These are phyloP conservation scores for Boletus speciosus DNA, from an alignment of 768 basidiomycete species.

Conservation along the genomic window DNA sequence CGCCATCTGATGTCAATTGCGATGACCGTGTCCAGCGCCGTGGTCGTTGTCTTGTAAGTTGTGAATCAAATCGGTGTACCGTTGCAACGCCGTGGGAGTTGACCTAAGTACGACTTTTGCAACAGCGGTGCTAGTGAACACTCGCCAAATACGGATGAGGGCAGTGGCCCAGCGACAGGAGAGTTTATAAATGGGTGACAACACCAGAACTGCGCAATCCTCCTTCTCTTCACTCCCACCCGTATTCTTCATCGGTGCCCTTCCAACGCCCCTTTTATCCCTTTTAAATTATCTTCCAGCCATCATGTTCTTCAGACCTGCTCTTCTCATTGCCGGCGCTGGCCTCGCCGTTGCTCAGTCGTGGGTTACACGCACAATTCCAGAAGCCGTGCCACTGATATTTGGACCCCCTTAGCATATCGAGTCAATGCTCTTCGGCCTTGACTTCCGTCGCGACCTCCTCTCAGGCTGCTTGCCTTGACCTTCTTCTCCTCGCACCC, in stretches of 20 bases:
- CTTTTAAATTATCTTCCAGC: background rate
- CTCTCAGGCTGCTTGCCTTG: slow-evolving; percentile 38
- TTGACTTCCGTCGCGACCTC: slow-evolving; percentile 42
- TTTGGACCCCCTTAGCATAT: slow-evolving; percentile 1
- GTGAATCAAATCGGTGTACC: too few relatives aligned
- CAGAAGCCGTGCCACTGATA: background rate
- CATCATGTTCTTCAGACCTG: slow-evolving; percentile 26
- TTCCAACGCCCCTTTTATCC: background rate
- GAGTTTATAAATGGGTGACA: slow-evolving; percentile 15
- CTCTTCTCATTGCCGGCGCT: slow-evolving; percentile 31
- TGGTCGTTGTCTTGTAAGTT: too few relatives aligned
- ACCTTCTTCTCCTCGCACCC: slow-evolving; percentile 32
- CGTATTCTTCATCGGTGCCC: background rate
- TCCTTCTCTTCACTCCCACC: background rate
- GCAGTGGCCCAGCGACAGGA: background rate
- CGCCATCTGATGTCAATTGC: too few relatives aligned
- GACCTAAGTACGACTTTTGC: background rate
- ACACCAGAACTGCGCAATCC: slow-evolving; percentile 8
- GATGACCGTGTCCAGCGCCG: too few relatives aligned
- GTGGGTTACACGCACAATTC: slow-evolving; percentile 29
- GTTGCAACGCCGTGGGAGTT: background rate
- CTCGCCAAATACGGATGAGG: background rate
- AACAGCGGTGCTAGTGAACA: background rate
- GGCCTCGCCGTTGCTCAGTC: slow-evolving; percentile 42
- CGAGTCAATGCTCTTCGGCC: slow-evolving; percentile 43